Base-by-base conservation (phyloP, 1,139 yeast genomes). In the Tardiomyces depauwii region DNA sequence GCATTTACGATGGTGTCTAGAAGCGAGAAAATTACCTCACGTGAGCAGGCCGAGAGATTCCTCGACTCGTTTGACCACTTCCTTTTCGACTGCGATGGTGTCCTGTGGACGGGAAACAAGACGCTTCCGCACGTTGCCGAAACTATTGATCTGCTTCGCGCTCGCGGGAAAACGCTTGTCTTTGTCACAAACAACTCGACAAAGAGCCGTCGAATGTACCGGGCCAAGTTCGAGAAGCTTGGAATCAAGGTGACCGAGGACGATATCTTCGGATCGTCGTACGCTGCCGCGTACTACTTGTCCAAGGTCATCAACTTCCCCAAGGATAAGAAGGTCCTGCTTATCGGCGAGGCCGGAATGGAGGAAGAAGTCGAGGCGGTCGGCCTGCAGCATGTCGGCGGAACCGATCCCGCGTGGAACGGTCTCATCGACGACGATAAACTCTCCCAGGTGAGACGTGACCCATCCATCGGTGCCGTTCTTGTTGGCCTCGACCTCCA, bases 151-250 rank as follows among this genome's bases (percentile, higher is more conserved):
- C 61, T 76, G 49, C 66, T 89, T 50, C 67, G 78, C 47, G 52
- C 66, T 2, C 54, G 58, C 25, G 73, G 74, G 45, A 91, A 91
- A 62, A 76, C 80, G 46, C 71, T 87, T 44, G 73, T 88, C 43
- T 91, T 91, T 64, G 98, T 93, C 32, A 89, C 98, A 45, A 91
- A 91, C 71, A 91, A 91, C 66, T 86, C 96, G 16, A 86, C 96
- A 33, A 91, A 91, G 64, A 82, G 96, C 1, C 72, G 98, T 52
- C 65, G 68, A 44, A 82, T 82, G 44, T 91, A 93, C 63, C 73
- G 84, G 42, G 67, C 71, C 53, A 93, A 91, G 66, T 87, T 91
- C 60, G 73, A 70, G 14, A 76, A 78, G 48, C 75, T 86, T 50
- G 97, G 96, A 1, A 74, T 89, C 47, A 57, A 62, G 4, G 80